Evolutionary conservation across 2,329 filamentous ascomycete genomes (phyloP).

Genomic region (Zymoseptoria brevis): DNA sequence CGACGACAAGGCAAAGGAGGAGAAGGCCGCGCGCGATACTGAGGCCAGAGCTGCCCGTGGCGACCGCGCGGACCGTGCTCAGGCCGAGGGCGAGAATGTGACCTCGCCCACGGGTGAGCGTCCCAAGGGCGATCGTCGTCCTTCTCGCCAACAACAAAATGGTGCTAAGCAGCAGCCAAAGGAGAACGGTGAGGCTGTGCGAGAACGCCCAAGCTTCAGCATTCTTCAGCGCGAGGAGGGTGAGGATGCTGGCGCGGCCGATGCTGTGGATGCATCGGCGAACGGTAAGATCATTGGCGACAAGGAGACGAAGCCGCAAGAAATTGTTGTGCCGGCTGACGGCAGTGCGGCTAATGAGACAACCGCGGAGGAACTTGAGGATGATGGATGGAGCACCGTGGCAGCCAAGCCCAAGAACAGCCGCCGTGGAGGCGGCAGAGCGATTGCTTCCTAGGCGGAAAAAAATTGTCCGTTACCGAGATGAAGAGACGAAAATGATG

Average conservation of each 20-base stretch:
- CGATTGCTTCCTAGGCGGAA: slow-evolving; percentile 39
- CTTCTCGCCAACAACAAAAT: slow-evolving; percentile 22
- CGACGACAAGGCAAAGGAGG: slow-evolving; percentile 75
- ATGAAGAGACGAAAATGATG: not conserved
- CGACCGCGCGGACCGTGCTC: slow-evolving; percentile 26
- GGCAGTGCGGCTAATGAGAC: slow-evolving; percentile 29
- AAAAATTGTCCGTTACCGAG: not conserved
- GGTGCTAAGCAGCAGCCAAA: slow-evolving; percentile 28
- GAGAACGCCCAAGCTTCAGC: slow-evolving; percentile 29
- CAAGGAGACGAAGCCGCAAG: slow-evolving; percentile 49
- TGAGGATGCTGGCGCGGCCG: slow-evolving; percentile 29
- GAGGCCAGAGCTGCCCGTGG: slow-evolving; percentile 48
- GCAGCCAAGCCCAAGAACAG: slow-evolving; percentile 40
- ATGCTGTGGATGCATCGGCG: slow-evolving; percentile 40
- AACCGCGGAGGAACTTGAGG: slow-evolving; percentile 42
- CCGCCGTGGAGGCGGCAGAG: slow-evolving; percentile 36
- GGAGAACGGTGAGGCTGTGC: slow-evolving; percentile 31
- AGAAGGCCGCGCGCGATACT: slow-evolving; percentile 51
- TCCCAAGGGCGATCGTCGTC: slow-evolving; percentile 17
- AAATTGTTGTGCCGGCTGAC: slow-evolving; percentile 37
- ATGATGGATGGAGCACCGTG: slow-evolving; percentile 49
- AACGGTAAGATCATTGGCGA: slow-evolving; percentile 44
- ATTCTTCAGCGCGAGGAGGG: slow-evolving; percentile 40
- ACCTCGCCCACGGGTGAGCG: slow-evolving; percentile 40
- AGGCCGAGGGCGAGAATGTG: slow-evolving; percentile 26